Evolutionary conservation across 1,284 basidiomycete species (phyloP).

Genomic region (Sanghuangporus weigelae): DNA sequence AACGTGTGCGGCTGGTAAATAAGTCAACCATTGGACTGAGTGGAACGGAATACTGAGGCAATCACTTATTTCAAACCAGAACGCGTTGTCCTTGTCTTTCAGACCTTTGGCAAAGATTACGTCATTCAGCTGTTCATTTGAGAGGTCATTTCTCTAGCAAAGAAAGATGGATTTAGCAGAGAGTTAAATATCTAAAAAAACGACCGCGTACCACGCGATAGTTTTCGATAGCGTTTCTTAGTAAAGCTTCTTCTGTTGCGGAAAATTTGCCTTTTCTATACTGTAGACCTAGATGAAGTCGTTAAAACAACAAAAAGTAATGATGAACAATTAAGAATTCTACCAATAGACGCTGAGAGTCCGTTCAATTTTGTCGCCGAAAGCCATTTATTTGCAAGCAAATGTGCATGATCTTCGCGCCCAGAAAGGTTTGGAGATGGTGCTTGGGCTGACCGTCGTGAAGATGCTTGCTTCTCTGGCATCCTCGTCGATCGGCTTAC

Average conservation of each 20-base stretch:
- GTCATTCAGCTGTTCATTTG: constrained; percentile 48
- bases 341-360: constrained; percentile 63
- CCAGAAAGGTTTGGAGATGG: constrained; percentile 26
- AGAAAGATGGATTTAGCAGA: constrained; percentile 13
- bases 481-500: constrained; percentile 27
- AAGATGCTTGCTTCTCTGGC: constrained; percentile 28
- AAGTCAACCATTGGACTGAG: constrained; percentile 11
- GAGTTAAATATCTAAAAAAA: constrained; percentile 1
- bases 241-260: constrained; percentile 61
- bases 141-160: constrained; percentile 41
- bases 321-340: constrained; percentile 6
- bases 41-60: constrained; percentile 16
- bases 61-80: constrained; percentile 77
- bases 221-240: constrained; percentile 56
- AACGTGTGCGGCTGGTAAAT: constrained; percentile 51
- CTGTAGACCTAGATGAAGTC: constrained; percentile 50
- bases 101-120: constrained; percentile 64
- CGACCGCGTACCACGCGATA: constrained; percentile 46
- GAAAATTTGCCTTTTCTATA: constrained; percentile 85
- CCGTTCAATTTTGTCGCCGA: constrained; percentile 60
- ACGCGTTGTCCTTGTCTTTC: constrained; percentile 49
- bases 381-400: constrained; percentile 71
- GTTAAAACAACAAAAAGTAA: constrained; percentile 11
- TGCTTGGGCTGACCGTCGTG: constrained; percentile 22
- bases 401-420: constrained; percentile 41